phyloP scores from a whole-genome alignment of 2,329 filamentous ascomycete species.

The Didymellaceae sp. region DNA sequence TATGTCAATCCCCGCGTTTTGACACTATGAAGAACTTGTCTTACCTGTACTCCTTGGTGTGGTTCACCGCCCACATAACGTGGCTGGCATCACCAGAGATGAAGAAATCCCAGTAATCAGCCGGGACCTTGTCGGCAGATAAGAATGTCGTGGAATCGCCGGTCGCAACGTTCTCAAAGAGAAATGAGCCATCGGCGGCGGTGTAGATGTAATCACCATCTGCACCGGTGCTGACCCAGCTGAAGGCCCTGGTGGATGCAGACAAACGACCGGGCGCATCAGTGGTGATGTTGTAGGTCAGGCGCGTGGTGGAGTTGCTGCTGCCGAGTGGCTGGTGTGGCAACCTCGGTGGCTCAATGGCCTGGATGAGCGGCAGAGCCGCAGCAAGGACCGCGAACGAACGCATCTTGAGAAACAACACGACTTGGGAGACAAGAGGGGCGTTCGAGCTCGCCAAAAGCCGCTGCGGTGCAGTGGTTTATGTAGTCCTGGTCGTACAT shows the following conservation, averaged over 20 bases:
- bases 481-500: constrained; percentile 30
- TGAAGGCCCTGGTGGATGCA: constrained; percentile 56
- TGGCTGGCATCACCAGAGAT: constrained; percentile 66
- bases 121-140: constrained; percentile 63
- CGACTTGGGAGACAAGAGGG: constrained; percentile 25
- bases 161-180: constrained; percentile 68
- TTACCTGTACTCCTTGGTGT: constrained; percentile 67
- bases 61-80: constrained; percentile 68
- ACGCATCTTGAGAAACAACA: constrained; percentile 34
- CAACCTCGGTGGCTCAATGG: constrained; percentile 59
- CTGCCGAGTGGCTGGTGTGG: constrained; percentile 61
- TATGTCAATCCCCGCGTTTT: not conserved
- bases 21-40: not conserved
- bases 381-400: constrained; percentile 37
- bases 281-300: constrained; percentile 68
- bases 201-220: constrained; percentile 68
- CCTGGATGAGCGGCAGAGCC: constrained; percentile 36
- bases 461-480: constrained; percentile 20
- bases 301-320: constrained; percentile 59
- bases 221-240: constrained; percentile 64
- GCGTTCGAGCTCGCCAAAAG: constrained; percentile 21
- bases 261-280: constrained; percentile 47
- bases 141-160: constrained; percentile 65
- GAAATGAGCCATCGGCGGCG: constrained; percentile 59
- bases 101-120: constrained; percentile 63